These are phyloP conservation scores for Citropsis articulata DNA, from an alignment of 345 rosid species.

Conservation along the genomic window DNA sequence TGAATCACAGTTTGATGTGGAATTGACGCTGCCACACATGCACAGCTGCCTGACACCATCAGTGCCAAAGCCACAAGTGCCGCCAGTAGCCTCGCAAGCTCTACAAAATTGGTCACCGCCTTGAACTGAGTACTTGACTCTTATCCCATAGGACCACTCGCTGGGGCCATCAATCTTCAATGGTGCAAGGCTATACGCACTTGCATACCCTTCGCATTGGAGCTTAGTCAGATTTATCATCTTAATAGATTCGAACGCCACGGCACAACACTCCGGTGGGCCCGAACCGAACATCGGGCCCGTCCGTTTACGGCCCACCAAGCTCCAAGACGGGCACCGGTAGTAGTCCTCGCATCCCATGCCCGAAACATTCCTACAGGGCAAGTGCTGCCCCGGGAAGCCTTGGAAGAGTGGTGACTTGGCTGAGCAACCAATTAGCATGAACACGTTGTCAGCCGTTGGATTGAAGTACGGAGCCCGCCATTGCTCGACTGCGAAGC, in stretches of 20 bases:
- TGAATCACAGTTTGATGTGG: conserved; percentile 83
- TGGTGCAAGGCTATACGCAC: conserved; percentile 77
- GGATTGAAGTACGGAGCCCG: conserved; percentile 69
- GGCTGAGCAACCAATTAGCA: conserved; percentile 82
- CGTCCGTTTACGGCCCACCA: conserved; percentile 37
- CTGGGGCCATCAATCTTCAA: conserved; percentile 46
- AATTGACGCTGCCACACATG: conserved; percentile 63
- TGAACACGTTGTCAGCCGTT: conserved; percentile 71
- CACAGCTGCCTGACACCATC: conserved; percentile 68
- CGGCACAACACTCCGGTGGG: conserved; percentile 82
- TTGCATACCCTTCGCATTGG: conserved; percentile 81
- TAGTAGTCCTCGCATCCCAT: conserved; percentile 92
- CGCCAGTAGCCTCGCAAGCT: conserved; percentile 83
- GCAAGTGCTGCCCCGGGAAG: conserved; percentile 72
- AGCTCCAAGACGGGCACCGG: conserved; percentile 68
- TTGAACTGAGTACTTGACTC: conserved; percentile 71
- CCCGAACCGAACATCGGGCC: conserved; percentile 40
- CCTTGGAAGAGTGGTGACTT: conserved; percentile 83
- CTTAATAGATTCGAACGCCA: conserved; percentile 71
- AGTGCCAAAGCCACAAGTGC: conserved; percentile 67
- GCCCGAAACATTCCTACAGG: conserved; percentile 83
- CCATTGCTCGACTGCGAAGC: conserved; percentile 80
- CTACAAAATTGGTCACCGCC: conserved; percentile 67
- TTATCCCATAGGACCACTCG: conserved; percentile 76
- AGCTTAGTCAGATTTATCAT: conserved; percentile 63